Base-by-base conservation (phyloP, 2,329 filamentous ascomycete species). In the Ploettnerulaceae sp. region DNA sequence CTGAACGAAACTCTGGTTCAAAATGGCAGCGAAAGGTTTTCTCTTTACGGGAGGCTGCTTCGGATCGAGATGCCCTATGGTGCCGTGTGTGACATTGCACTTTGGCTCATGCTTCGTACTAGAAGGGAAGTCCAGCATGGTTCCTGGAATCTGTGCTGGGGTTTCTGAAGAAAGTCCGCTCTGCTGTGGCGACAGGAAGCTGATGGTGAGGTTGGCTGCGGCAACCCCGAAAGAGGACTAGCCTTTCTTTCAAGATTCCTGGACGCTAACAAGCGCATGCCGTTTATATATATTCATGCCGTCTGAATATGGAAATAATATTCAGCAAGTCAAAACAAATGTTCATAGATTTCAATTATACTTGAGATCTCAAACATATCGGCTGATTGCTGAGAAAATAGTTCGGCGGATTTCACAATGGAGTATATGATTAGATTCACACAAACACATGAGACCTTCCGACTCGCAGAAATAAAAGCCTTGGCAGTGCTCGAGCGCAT, bases 401-500 rank as follows among this genome's bases (percentile, higher is more conserved):
- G 2, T 11, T 15, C 12, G 14, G 14, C 45, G 33, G 7, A 26
- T 5, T 35, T 51, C 31, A 57, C 32, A 25, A 81, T 82, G 80
- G 80, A 94, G 52, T 97, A 87, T 62, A 76, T 98, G 50, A 82
- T 98, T 54, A 86, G 91, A 59, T 89, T 97, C 64, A 85, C 84
- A 34, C 93, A 97, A 67, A 74, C 78, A 48, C 90, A 97, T 66
- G 89, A 96, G 70, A 84, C 80, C n/a, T 98, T 98, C 64, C 84
- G 91, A 29, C 73, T 81, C 46, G 80, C 90, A 3, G 93, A 98
- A 67, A 77, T 95, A 11, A 72, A 91, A 61, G 82, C 93, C 18
- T 72, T 98, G 15, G 89, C 89, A 3, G 70, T 79, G 7, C 64
- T 91, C 4, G 77, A 82, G 46, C 74, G 74, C 7, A 71, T 93